Conservation (phyloP, 139 green algal species). For the Tetratostichococcus sp. region DNA sequence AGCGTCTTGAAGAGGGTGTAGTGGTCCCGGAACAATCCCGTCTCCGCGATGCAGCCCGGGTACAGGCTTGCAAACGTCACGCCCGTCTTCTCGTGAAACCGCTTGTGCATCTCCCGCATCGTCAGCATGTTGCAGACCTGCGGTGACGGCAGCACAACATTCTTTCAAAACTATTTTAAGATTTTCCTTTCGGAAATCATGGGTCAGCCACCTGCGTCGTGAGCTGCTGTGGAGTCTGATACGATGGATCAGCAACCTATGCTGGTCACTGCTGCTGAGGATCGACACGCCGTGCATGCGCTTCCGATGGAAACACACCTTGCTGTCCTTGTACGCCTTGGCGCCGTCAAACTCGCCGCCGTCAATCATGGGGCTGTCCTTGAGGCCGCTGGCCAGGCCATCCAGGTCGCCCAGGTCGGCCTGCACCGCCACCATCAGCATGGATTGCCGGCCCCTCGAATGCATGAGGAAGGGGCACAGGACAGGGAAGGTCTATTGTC, state of each 20-base stretch:
- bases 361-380: constrained; percentile 78
- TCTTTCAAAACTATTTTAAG: too few species aligned
- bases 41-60: constrained; percentile 94
- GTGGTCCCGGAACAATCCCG: constrained; percentile 89
- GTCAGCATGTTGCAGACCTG: constrained; percentile 96
- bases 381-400: constrained; percentile 56
- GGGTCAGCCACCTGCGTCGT: too few species aligned
- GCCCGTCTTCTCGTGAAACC: constrained; percentile 69
- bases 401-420: constrained; percentile 85
- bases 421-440: not conserved
- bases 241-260: too few species aligned
- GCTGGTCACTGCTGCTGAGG: too few species aligned
- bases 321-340: constrained; percentile 98
- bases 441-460: too few species aligned
- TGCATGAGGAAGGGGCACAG: too few species aligned
- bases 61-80: constrained; percentile 88
- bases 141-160: not conserved
- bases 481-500: too few species aligned
- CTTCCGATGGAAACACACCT: constrained; percentile 43
- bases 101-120: constrained; percentile 81
- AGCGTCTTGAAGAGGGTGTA: constrained; percentile 70
- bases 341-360: constrained; percentile 82
- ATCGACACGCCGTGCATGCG: too few species aligned
- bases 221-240: too few species aligned
- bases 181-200: too few species aligned